phyloP scores from a whole-genome alignment of 257 asterid species.

The Asclepias syriaca region DNA sequence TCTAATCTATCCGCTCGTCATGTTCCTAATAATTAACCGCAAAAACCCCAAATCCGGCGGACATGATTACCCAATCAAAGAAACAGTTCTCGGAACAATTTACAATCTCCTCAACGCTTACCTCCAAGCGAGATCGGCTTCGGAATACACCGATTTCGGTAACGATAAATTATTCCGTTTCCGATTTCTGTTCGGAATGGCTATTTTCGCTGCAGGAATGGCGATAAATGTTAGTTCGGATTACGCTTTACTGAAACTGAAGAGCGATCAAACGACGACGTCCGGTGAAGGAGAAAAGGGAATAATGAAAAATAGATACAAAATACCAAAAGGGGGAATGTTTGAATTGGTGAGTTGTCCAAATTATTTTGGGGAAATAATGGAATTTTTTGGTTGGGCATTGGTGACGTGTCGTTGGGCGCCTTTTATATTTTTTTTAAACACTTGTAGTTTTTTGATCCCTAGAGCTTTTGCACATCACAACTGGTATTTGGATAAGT shows the following conservation, averaged over 20 bases:
- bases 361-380: constrained; percentile 68
- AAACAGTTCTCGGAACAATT: constrained; percentile 38
- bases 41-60: neutral
- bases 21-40: constrained; percentile 16
- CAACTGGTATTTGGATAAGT: constrained; percentile 66
- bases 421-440: constrained; percentile 51
- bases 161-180: constrained; percentile 43
- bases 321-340: constrained; percentile 56
- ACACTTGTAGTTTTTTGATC: constrained; percentile 62
- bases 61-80: constrained; percentile 31
- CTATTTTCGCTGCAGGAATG: constrained; percentile 42
- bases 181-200: constrained; percentile 36
- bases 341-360: constrained; percentile 74
- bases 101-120: constrained; percentile 51
- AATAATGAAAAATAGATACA: constrained; percentile 28
- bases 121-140: constrained; percentile 52
- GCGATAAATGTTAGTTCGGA: constrained; percentile 55
- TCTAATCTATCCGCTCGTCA: constrained; percentile 44
- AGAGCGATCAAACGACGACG: constrained; percentile 25
- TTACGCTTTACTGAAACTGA: constrained; percentile 43
- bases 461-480: constrained; percentile 55
- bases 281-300: neutral
- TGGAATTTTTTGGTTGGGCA: constrained; percentile 90
- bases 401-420: constrained; percentile 72
- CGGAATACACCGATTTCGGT: constrained; percentile 41